Percentiles rank a stretch among this genome's conserved stretches.
phyloP scores from a whole-genome alignment of 805 yeast genomes.

The Wickerhamomyces alni region DNA sequence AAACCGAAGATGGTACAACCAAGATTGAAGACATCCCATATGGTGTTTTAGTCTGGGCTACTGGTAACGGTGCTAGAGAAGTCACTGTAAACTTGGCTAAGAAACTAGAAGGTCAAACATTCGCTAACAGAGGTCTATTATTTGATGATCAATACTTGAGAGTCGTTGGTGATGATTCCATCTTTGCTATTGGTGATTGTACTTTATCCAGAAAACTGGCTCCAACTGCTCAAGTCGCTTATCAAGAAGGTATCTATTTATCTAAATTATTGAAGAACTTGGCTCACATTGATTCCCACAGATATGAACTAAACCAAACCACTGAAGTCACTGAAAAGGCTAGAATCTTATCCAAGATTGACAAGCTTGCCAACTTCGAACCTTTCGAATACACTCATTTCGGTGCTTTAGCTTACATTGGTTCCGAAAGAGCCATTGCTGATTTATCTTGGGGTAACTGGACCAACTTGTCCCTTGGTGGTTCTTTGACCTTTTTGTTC shows the following conservation, averaged over 20 bases:
- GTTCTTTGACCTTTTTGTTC: conserved; percentile 81
- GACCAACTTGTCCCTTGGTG: conserved; percentile 77
- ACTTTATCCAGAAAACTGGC: conserved; percentile 81
- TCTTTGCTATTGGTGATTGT: conserved; percentile 93
- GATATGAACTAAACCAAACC: conserved; percentile 33
- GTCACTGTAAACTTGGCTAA: conserved; percentile 61
- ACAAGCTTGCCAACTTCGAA: conserved; percentile 40
- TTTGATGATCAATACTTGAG: conserved; percentile 71
- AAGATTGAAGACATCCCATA: conserved; percentile 65
- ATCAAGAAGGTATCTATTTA: conserved; percentile 85
- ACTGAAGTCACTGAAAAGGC: conserved; percentile 34
- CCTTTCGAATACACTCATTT: conserved; percentile 80
- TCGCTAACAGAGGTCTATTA: conserved; percentile 85
- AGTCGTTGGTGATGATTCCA: conserved; percentile 69
- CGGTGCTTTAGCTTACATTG: conserved; percentile 93
- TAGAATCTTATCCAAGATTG: conserved; percentile 26
- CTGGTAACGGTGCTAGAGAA: conserved; percentile 89
- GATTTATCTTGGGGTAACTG: conserved; percentile 78
- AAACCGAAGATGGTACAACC: conserved; percentile 59
- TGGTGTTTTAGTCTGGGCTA: conserved; percentile 95
- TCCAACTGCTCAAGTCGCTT: conserved; percentile 97
- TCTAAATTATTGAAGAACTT: conserved; percentile 65
- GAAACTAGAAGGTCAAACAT: conserved; percentile 68
- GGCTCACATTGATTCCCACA: conserved; percentile 53
- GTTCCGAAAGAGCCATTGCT: conserved; percentile 90